These are phyloP conservation scores for Coemansia sp. DNA, from an alignment of 192 early-diverging fungal genomes.

Conservation along the genomic window DNA sequence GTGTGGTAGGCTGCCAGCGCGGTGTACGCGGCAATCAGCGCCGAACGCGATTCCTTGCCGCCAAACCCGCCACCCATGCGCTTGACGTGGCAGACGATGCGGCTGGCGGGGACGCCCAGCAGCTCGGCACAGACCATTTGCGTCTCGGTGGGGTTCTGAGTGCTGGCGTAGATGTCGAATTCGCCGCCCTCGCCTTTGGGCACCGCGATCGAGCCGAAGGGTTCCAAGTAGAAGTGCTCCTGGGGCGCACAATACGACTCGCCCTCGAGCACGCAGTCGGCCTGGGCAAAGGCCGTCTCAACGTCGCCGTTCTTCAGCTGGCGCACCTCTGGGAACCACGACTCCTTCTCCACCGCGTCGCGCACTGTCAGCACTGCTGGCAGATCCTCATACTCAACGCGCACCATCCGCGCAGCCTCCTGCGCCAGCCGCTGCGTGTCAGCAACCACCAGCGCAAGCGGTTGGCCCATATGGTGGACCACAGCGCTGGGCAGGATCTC, in stretches of 20 bases:
- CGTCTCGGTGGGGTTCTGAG: conserved; percentile 75
- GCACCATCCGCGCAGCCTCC: conserved; percentile 67
- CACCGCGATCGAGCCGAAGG: conserved; percentile 65
- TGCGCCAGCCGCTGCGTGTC: conserved; percentile 63
- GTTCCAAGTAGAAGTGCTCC: conserved; percentile 92
- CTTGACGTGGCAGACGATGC: conserved; percentile 74
- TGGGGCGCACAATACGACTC: conserved; percentile 58
- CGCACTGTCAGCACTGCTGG: conserved; percentile 75
- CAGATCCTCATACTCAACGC: conserved; percentile 70
- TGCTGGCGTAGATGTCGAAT: conserved; percentile 74
- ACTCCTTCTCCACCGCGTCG: conserved; percentile 68
- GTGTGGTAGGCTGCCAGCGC: conserved; percentile 71
- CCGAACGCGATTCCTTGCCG: conserved; percentile 71
- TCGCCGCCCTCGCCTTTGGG: conserved; percentile 76
- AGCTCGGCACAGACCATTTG: conserved; percentile 68
- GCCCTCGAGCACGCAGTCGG: conserved; percentile 60
- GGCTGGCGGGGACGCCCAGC: conserved; percentile 71
- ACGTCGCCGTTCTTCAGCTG: conserved; percentile 65
- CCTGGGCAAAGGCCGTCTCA: conserved; percentile 53
- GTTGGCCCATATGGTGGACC: conserved; percentile 70
- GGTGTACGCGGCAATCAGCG: conserved; percentile 62
- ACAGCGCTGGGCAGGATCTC: conserved; percentile 72
- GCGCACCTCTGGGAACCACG: conserved; percentile 60
- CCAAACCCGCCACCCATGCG: conserved; percentile 89
- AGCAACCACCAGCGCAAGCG: conserved; percentile 80